Conservation (phyloP, 495 filamentous ascomycete genomes). For the Neurospora sp. region DNA sequence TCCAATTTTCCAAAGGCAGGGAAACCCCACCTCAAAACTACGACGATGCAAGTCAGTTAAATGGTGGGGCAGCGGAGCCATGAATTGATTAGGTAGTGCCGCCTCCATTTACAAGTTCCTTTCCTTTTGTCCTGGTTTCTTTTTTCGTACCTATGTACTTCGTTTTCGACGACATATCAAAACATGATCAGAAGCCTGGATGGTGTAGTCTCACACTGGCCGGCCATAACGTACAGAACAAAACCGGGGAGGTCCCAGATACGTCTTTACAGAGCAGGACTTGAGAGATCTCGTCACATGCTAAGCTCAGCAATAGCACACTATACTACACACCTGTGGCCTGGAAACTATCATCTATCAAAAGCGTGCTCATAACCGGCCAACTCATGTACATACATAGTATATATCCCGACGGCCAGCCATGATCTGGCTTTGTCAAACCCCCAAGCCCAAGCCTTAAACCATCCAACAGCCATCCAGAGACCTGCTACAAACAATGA, state of each 20-base stretch:
- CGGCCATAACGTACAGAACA: background rate
- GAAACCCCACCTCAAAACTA: background rate
- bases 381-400: background rate
- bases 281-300: background rate
- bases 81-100: background rate
- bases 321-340: background rate
- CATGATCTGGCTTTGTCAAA: background rate
- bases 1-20: background rate
- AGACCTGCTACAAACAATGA: background rate
- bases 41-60: background rate
- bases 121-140: background rate
- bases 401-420: background rate
- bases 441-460: background rate
- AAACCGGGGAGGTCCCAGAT: background rate
- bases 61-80: background rate
- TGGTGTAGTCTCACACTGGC: background rate
- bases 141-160: background rate
- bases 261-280: background rate
- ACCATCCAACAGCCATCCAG: background rate
- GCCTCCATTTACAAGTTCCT: background rate
- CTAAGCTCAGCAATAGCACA: background rate
- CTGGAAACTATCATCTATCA: background rate
- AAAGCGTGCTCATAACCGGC: background rate
- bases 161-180: background rate
- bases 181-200: background rate